Base-by-base conservation (phyloP, 2,329 filamentous ascomycete species). In the Rhytidhysteron rufulum region DNA sequence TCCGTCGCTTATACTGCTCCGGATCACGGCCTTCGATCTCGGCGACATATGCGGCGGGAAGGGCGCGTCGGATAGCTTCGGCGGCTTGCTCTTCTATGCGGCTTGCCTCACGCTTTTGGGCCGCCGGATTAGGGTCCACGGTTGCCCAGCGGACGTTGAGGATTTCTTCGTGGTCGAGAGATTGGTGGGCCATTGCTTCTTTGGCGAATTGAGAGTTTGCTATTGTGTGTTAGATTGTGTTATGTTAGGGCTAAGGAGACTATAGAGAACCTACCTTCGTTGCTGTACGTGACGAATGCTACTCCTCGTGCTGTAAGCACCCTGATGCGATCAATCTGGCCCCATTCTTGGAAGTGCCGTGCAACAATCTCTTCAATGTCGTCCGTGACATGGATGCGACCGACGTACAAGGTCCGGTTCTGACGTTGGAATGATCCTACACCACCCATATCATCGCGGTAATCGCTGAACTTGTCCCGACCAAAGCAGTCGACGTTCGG, bases 91-190 rank as follows among this genome's bases (percentile, higher is more conserved):
- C 93, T 62, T 98, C 93, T 44, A 98, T 85, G 30, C 85, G 78
- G 29, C 85, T 77, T 3, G 86, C 91, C 67, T 98, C 93, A 44
- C 94, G 79, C 49, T 94, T 94, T 64, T 95, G 88, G 2, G 91
- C 89, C 73, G 93, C 83, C 0, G 93, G 93, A 53, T 98, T 98
- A 1, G 93, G 93, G 60, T 98, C 93, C 5, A 88, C 86, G 0
- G 93, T 98, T 31, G 93, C 93, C 93, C 93, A 98, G 48, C 94
- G 79, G 34, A 98, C 90, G 65, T 98, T 98, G 19, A 98, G 71
- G 17, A 96, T 83, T 68, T 98, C 93, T 47, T 82, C 84, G 64
- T 97, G 85, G 57, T 98, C 93, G 20, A 98, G 73, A 1, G 82
- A 81, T 68, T 98, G 93, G 60, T 96, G 88, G 4, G 88, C 87